Percentiles rank a stretch among this genome's conserved stretches.
phyloP scores from a whole-genome alignment of 2,329 filamentous ascomycete genomes.

The Zasmidium citrigriseum region DNA sequence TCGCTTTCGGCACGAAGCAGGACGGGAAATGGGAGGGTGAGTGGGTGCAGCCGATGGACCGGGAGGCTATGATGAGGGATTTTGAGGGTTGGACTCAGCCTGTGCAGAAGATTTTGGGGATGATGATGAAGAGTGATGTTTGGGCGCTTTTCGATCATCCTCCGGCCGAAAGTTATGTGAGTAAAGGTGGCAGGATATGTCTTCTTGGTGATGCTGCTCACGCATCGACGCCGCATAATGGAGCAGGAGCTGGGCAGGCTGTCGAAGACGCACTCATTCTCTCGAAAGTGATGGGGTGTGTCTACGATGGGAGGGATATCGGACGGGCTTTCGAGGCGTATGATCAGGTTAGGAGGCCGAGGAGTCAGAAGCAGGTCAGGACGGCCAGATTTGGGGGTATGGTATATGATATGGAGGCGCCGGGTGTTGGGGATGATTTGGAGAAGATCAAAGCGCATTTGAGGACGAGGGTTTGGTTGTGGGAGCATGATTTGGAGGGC shows the following conservation, averaged over 20 bases:
- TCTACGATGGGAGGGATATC: conserved; percentile 25
- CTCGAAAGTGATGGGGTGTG: conserved; percentile 38
- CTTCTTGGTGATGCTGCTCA: conserved; percentile 61
- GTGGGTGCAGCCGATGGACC: conserved; percentile 32
- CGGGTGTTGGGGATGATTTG: conserved; percentile 37
- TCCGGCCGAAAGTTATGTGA: conserved; percentile 42
- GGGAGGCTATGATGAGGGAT: conserved; percentile 2
- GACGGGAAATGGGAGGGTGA: conserved; percentile 11
- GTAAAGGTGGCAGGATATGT: conserved; percentile 34
- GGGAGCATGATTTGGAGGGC: conserved; percentile 39
- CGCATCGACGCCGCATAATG: conserved; percentile 56
- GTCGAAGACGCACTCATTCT: conserved; percentile 57
- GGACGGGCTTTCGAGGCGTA: conserved; percentile 40
- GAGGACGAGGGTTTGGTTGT: conserved; percentile 41
- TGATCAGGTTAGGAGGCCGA: conserved; percentile 40
- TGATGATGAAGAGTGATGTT: conserved; percentile 3
- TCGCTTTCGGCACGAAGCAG: conserved; percentile 8
- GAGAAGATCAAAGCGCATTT: conserved; percentile 35
- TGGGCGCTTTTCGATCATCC: conserved; percentile 53
- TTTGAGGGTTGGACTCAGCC: conserved; percentile 42
- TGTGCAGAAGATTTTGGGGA: conserved; percentile 4
- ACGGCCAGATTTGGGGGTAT: conserved; percentile 42
- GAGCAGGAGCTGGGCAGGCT: conserved; percentile 58
- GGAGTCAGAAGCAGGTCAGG: conserved; percentile 42
- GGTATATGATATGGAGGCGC: conserved; percentile 42